Evolutionary conservation across 2,329 filamentous ascomycete genomes (phyloP).

Genomic region (Dendrostoma leiphaemia): DNA sequence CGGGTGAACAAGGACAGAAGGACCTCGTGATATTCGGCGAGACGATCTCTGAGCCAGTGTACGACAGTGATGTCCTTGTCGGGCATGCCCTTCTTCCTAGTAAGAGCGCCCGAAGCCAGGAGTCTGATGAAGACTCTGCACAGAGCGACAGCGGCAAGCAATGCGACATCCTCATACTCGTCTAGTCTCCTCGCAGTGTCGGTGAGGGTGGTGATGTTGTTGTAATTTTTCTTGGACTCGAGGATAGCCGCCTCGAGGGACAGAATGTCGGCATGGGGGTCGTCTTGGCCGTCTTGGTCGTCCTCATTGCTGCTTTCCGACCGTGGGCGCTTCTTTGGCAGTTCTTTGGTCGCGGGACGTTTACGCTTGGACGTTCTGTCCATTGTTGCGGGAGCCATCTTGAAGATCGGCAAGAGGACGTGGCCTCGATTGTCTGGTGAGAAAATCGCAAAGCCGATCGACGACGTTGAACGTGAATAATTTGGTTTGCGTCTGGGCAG

Average conservation of each 20-base stretch:
- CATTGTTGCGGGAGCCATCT: slow-evolving; percentile 28
- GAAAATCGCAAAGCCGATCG: too few species aligned
- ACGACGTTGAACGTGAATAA: too few species aligned
- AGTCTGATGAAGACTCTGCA: slow-evolving; percentile 85
- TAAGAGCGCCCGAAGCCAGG: slow-evolving; percentile 69
- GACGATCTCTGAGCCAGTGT: slow-evolving; percentile 74
- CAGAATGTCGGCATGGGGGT: slow-evolving; percentile 65
- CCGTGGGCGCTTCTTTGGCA: slow-evolving; percentile 50
- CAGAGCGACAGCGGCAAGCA: slow-evolving; percentile 74
- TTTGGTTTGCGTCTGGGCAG: too few species aligned
- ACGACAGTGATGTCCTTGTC: slow-evolving; percentile 75
- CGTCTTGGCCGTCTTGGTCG: slow-evolving; percentile 47
- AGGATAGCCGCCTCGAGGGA: slow-evolving; percentile 77
- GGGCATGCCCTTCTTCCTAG: slow-evolving; percentile 60
- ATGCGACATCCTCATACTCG: slow-evolving; percentile 51
- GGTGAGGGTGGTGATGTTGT: slow-evolving; percentile 78
- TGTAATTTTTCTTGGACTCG: slow-evolving; percentile 86
- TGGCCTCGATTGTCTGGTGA: too few species aligned
- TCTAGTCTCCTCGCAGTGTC: slow-evolving; percentile 52
- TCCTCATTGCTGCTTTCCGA: slow-evolving; percentile 44
- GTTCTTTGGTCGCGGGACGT: slow-evolving; percentile 39
- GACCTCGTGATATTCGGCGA: slow-evolving; percentile 66
- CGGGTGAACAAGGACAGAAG: slow-evolving; percentile 60
- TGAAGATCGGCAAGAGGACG: slow-evolving; percentile 2
- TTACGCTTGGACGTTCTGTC: slow-evolving; percentile 49